These are phyloP conservation scores for Backusella circina DNA, from an alignment of 192 early-diverging fungal genomes.

Conservation along the genomic window DNA sequence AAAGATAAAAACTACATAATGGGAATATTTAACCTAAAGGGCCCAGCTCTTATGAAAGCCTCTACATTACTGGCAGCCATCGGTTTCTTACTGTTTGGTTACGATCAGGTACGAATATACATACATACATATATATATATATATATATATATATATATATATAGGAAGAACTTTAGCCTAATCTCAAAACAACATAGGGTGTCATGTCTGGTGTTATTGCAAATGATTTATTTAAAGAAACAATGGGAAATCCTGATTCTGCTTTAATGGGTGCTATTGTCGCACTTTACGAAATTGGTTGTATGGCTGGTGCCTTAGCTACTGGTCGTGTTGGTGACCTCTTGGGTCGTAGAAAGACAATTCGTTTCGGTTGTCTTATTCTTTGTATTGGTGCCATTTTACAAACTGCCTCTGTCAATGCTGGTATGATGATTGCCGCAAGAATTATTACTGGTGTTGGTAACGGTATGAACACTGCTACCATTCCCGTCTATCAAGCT, in stretches of 20 bases:
- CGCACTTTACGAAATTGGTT: conserved; percentile 37
- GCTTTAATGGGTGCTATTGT: conserved; percentile 34
- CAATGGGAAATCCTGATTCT: conserved; percentile 25
- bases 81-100: conserved; percentile 36
- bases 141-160: neutral
- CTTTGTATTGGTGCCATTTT: conserved; percentile 28
- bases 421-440: conserved; percentile 33
- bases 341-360: conserved; percentile 30
- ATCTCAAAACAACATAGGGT: conserved; percentile 8
- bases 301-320: conserved; percentile 31
- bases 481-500: conserved; percentile 31
- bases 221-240: conserved; percentile 14
- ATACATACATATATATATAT: neutral
- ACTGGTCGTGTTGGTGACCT: conserved; percentile 25
- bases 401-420: conserved; percentile 23
- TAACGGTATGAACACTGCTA: conserved; percentile 35
- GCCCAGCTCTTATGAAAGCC: conserved; percentile 53
- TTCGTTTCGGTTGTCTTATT: conserved; percentile 30
- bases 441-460: conserved; percentile 39
- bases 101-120: conserved; percentile 27
- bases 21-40: conserved; percentile 13
- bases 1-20: neutral
- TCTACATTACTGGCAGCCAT: conserved; percentile 42
- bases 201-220: conserved; percentile 34
- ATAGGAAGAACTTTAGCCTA: neutral